Percentiles rank a stretch among this genome's conserved stretches.
Conservation (phyloP, 2,329 filamentous ascomycete species). For the Penicillium sp. region DNA sequence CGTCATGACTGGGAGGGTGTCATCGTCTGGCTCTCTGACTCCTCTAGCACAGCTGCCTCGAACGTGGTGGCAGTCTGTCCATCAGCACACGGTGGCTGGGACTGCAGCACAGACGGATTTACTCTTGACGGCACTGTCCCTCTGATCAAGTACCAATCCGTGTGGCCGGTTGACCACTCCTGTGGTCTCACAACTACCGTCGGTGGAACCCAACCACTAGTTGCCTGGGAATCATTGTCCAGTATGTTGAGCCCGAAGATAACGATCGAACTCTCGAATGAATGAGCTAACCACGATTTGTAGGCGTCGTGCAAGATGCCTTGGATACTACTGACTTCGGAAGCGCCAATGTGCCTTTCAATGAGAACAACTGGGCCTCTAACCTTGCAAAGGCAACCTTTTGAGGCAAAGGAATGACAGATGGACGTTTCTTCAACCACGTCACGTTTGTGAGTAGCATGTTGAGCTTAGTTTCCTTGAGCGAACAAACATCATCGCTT, state of each 20-base stretch:
- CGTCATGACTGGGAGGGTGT: conserved; percentile 60
- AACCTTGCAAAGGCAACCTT: conserved; percentile 47
- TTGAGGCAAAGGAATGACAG: conserved; percentile 12
- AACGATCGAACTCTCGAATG: neutral
- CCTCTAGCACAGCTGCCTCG: conserved; percentile 37
- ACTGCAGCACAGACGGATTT: conserved; percentile 44
- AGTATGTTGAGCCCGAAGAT: neutral
- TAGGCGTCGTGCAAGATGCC: conserved; percentile 42
- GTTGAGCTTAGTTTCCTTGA: neutral
- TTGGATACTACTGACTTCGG: conserved; percentile 52
- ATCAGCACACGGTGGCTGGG: conserved; percentile 54
- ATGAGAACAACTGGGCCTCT: conserved; percentile 48
- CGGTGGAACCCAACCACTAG: conserved; percentile 49
- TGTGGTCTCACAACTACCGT: conserved; percentile 43
- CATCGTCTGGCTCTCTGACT: conserved; percentile 53
- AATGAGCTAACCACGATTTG: neutral
- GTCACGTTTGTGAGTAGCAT: no score
- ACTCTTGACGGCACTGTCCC: conserved; percentile 47
- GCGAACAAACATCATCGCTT: neutral
- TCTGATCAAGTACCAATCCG: conserved; percentile 52
- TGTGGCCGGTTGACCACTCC: conserved; percentile 53
- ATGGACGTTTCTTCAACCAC: no score
- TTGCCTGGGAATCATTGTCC: conserved; percentile 55
- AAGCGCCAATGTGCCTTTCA: conserved; percentile 51
- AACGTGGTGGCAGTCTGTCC: conserved; percentile 55